These are phyloP conservation scores for Epithemia pelagica DNA, from an alignment of 108 stramenopile species.

Conservation along the genomic window DNA sequence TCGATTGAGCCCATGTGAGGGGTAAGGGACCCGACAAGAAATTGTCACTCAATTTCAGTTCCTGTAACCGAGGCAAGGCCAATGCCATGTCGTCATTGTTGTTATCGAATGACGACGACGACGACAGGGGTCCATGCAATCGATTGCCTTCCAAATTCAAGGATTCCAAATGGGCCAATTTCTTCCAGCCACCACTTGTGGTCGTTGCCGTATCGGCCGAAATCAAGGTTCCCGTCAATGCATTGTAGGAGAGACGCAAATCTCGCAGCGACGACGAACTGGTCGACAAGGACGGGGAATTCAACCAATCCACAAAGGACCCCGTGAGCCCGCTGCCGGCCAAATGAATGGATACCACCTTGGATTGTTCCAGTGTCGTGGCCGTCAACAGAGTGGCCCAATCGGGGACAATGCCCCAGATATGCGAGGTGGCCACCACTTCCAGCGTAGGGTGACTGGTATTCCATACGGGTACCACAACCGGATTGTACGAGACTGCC, in stretches of 20 bases:
- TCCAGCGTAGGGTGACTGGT: neutral
- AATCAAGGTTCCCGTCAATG: constrained; percentile 25
- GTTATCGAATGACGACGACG: too few species aligned
- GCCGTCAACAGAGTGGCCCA: neutral
- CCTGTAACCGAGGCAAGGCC: constrained; percentile 24
- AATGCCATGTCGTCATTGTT: too few species aligned
- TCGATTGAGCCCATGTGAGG: neutral
- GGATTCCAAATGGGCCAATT: neutral
- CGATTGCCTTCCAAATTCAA: neutral
- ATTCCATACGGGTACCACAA: constrained; percentile 16
- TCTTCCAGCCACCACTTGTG: neutral
- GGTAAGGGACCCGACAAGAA: constrained; percentile 38
- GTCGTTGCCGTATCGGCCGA: too few species aligned
- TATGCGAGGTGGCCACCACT: neutral
- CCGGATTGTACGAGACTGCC: constrained; percentile 50
- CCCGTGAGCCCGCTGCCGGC: neutral
- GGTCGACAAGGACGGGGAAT: neutral
- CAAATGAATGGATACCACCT: neutral
- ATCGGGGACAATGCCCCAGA: neutral
- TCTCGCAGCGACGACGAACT: constrained; percentile 29
- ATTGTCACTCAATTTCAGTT: constrained; percentile 22
- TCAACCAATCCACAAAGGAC: neutral
- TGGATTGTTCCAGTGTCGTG: neutral
- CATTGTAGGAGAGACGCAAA: constrained; percentile 21
- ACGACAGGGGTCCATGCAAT: neutral